Percentiles rank a stretch among this genome's conserved stretches.
These are phyloP conservation scores for Euphorbia pulcherrima DNA, from an alignment of 345 rosid species.

Conservation along the genomic window DNA sequence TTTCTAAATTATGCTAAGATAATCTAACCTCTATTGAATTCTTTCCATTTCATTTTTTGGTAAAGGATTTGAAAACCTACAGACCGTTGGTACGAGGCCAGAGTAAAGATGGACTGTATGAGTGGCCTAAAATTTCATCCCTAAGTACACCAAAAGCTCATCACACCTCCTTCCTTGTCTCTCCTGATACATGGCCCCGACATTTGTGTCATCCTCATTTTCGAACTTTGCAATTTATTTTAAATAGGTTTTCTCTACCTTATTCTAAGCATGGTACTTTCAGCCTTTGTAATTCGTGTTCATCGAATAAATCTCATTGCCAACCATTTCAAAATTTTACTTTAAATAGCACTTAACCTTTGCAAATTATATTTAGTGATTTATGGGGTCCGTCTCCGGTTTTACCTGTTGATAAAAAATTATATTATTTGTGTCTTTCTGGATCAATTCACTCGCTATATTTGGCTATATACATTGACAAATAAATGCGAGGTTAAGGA, in stretches of 20 bases:
- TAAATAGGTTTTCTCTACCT: neutral
- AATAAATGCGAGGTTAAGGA: neutral
- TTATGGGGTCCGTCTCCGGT: no score
- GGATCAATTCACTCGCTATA: neutral
- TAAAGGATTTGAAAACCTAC: conserved; percentile 5
- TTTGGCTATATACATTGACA: no score
- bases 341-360: neutral
- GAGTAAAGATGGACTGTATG: neutral
- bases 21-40: neutral
- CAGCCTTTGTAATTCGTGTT: neutral
- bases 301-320: neutral
- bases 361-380: neutral
- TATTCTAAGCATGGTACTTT: neutral
- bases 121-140: neutral
- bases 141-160: conserved; percentile 1
- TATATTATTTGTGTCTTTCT: neutral
- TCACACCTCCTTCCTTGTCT: neutral
- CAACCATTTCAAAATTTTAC: neutral
- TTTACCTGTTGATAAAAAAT: neutral
- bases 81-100: no score
- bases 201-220: neutral
- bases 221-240: neutral
- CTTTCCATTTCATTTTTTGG: neutral
- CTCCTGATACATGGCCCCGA: neutral
- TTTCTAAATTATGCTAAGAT: neutral